Evolutionary conservation across 148 eudicot species (phyloP).

Genomic region (Drosera capensis): DNA sequence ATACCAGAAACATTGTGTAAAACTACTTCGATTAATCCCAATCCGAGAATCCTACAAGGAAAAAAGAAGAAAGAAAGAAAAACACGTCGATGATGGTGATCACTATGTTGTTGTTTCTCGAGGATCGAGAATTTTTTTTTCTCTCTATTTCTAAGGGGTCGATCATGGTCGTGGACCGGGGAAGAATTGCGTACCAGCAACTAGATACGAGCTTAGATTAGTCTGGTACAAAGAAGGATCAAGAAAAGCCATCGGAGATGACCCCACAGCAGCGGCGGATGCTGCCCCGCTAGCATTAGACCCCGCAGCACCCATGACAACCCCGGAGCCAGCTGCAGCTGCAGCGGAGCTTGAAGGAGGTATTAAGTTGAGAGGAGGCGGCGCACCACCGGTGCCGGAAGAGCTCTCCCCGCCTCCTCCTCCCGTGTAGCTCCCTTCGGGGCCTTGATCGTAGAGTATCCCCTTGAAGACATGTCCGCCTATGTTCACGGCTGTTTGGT

Average conservation of each 20-base stretch:
- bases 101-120: too few relatives aligned
- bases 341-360: constrained; percentile 9
- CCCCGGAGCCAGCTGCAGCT: constrained; percentile 6
- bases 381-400: constrained; percentile 22
- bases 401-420: constrained; percentile 27
- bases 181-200: constrained; percentile 83
- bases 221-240: constrained; percentile 42
- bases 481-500: constrained; percentile 68
- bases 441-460: constrained; percentile 69
- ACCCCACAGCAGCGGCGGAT: background rate
- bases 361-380: constrained; percentile 22
- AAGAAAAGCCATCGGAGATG: constrained; percentile 9
- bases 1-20: too few relatives aligned
- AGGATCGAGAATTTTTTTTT: too few relatives aligned
- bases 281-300: constrained; percentile 2
- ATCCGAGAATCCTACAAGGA: too few relatives aligned
- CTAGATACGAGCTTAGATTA: constrained; percentile 34
- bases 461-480: constrained; percentile 80
- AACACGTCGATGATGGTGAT: too few relatives aligned
- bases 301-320: background rate
- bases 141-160: background rate
- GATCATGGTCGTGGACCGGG: constrained; percentile 55
- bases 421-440: constrained; percentile 22
- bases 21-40: too few relatives aligned
- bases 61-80: too few relatives aligned